Evolutionary conservation across 192 early-diverging fungal species (phyloP).

Genomic region (Coemansia sp.): DNA sequence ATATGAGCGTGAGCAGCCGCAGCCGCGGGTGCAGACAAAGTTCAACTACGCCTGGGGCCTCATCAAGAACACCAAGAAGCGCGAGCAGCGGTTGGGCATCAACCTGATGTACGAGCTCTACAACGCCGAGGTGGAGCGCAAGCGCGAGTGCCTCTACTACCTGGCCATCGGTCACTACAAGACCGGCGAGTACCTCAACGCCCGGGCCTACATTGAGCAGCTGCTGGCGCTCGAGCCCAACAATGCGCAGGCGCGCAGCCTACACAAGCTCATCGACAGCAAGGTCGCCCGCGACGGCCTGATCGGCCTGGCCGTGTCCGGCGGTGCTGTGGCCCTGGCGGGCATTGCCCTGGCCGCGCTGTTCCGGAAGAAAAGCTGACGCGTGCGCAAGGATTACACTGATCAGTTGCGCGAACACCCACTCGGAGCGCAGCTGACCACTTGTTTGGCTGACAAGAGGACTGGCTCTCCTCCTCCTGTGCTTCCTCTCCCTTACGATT

Average conservation of each 20-base stretch:
- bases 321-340: constrained; percentile 64
- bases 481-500: too few species aligned
- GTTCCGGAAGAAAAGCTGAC: constrained; percentile 20
- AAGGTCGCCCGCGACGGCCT: constrained; percentile 79
- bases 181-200: constrained; percentile 78
- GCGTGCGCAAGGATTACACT: too few species aligned
- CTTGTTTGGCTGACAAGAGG: too few species aligned
- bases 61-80: constrained; percentile 59
- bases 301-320: constrained; percentile 83
- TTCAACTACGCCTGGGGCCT: constrained; percentile 98
- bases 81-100: constrained; percentile 72
- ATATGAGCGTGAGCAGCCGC: constrained; percentile 61
- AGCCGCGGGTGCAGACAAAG: constrained; percentile 78
- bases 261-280: constrained; percentile 74
- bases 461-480: too few species aligned
- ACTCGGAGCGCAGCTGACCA: too few species aligned
- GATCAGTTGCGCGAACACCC: too few species aligned
- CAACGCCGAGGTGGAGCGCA: constrained; percentile 68
- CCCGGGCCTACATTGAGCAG: constrained; percentile 71
- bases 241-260: constrained; percentile 71
- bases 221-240: constrained; percentile 78
- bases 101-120: constrained; percentile 80
- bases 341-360: constrained; percentile 53
- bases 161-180: constrained; percentile 88
- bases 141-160: constrained; percentile 94